These are phyloP conservation scores for Sphenostylis stenocarpa DNA, from an alignment of 306 rosid genomes.

Conservation along the genomic window DNA sequence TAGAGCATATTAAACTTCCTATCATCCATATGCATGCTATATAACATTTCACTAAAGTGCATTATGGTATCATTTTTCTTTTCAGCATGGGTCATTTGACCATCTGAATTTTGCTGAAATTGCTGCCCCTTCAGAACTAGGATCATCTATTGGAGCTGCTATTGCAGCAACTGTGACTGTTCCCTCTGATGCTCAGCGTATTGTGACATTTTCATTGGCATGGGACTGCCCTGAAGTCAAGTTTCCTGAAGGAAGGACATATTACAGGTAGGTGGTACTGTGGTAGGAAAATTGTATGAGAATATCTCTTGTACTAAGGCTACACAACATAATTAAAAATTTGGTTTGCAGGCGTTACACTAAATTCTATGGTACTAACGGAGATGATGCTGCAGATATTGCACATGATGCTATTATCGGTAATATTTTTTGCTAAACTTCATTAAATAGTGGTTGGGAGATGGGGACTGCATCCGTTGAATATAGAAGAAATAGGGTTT, in stretches of 20 bases:
- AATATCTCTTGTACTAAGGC: conserved; percentile 23
- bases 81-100: conserved; percentile 86
- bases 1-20: conserved; percentile 10
- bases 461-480: conserved; percentile 16
- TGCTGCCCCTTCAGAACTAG: conserved; percentile 64
- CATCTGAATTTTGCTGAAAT: conserved; percentile 49
- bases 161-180: conserved; percentile 80
- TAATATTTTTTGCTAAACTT: conserved; percentile 40
- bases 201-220: conserved; percentile 85
- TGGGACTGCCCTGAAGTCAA: conserved; percentile 94
- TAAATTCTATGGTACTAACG: conserved; percentile 73
- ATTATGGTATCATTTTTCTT: conserved; percentile 27
- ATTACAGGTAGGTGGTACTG: conserved; percentile 63
- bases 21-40: not conserved
- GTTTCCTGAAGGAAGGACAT: conserved; percentile 61
- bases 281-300: conserved; percentile 20
- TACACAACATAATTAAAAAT: conserved; percentile 26
- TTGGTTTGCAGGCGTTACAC: conserved; percentile 82
- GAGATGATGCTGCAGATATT: conserved; percentile 83
- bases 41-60: conserved; percentile 32
- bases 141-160: conserved; percentile 96
- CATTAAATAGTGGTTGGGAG: conserved; percentile 7
- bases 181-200: conserved; percentile 63
- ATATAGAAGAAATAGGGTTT: too few species aligned
- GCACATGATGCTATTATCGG: conserved; percentile 90